Percentiles rank a stretch among this genome's conserved stretches.
phyloP scores from a whole-genome alignment of 768 basidiomycete genomes.

The Suillus ampliporus region DNA sequence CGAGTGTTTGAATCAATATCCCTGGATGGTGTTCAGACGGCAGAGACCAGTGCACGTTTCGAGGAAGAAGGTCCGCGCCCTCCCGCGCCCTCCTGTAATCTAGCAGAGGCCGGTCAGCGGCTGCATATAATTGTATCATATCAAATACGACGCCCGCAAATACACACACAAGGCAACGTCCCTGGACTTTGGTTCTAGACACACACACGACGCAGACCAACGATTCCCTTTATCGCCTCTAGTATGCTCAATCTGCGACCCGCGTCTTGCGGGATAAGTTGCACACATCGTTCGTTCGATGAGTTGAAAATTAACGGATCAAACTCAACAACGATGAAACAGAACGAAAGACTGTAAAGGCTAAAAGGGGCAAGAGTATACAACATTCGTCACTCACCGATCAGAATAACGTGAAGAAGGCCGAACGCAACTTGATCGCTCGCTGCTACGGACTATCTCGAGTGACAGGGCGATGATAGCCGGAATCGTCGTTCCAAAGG shows the following conservation, averaged over 20 bases:
- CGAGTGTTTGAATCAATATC: not conserved
- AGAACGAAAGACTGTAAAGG: not conserved
- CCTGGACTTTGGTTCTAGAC: not conserved
- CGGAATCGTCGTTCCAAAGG: conserved; percentile 4
- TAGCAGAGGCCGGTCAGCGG: not conserved
- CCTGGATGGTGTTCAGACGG: not conserved
- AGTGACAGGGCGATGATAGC: not conserved
- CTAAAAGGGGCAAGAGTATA: not conserved
- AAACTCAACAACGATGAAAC: not conserved
- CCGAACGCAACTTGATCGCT: not conserved
- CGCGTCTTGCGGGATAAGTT: not conserved
- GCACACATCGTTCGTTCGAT: not conserved
- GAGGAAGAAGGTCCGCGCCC: too few relatives aligned
- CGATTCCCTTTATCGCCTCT: not conserved
- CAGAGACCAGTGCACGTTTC: not conserved
- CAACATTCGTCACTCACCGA: not conserved
- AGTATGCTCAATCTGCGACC: not conserved
- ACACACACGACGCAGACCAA: not conserved
- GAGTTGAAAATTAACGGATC: not conserved
- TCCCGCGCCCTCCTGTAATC: not conserved
- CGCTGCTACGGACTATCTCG: not conserved
- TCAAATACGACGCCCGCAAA: not conserved
- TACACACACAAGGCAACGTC: not conserved
- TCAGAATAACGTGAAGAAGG: not conserved
- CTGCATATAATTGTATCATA: not conserved